Base-by-base conservation (phyloP, 164 flowering plant species). In the Platanus orientalis region DNA sequence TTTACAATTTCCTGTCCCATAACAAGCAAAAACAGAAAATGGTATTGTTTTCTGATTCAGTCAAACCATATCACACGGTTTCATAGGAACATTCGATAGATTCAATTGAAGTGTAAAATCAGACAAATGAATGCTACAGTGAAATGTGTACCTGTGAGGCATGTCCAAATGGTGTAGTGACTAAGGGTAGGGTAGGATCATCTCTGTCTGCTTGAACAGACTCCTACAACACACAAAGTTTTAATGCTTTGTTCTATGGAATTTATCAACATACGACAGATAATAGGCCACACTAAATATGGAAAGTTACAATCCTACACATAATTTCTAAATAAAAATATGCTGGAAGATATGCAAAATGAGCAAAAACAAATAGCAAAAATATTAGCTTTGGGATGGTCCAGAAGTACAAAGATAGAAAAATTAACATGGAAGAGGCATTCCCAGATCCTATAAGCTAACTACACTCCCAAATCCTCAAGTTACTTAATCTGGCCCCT, bases 121-220 rank as follows among this genome's bases (percentile, higher is more conserved):
- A 65, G 70, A 51, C 19, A 10, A 26, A 45, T 19, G 16, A 69
- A 54, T 23, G 3, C 32, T 28, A 17, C 7, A 36, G 20, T 69
- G 50, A 25, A 11, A 6, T 20, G 19, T 36, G 42, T 80, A 95
- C 99, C 97, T 95, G 99, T 53, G 99, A 95, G 53, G 99, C 97
- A 78, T 95, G 99, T 24, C 99, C 99, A 78, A 95, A 95, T 60
- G 99, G 99, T 63, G 94, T 92, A 58, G 99, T 95, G 32, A 95
- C 99, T 50, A 95, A 76, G 34, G 99, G 96, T 61, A 78, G 80
- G 75, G 76, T 80, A 52, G 97, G 99, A 74, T 95, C 99, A 71
- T 95, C 99, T 75, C 99, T 83, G 78, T 95, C 99, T 63, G 84
- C 84, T 81, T 95, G 97, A 71, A 90, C 81, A 32, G 69, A 58